These are phyloP conservation scores for Exophiala phaeomuriformis DNA, from an alignment of 2,329 filamentous ascomycete species.

Conservation along the genomic window DNA sequence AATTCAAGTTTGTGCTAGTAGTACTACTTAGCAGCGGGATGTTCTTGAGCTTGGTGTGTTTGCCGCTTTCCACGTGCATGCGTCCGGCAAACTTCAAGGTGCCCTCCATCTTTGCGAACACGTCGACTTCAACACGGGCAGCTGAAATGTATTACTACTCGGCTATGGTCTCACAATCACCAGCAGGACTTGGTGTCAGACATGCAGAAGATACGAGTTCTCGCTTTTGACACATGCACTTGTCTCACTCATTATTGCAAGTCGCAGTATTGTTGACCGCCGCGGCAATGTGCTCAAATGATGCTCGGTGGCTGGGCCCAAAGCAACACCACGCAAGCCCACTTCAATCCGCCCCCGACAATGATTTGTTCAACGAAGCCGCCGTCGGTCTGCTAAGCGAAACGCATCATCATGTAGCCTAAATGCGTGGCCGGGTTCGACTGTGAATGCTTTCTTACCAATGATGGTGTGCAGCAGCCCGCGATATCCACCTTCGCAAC, in stretches of 20 bases:
- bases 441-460: background rate
- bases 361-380: conserved; percentile 3
- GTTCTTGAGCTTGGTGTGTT: no score
- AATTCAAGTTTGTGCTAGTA: no score
- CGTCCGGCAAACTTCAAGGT: no score
- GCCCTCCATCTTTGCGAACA: background rate
- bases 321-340: background rate
- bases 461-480: background rate
- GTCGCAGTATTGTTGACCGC: background rate
- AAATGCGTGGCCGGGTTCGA: background rate
- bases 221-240: background rate
- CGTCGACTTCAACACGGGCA: background rate
- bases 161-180: background rate
- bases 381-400: conserved; percentile 1
- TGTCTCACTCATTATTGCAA: conserved; percentile 1
- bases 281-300: no score
- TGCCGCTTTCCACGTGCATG: no score
- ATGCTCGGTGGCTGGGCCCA: conserved; percentile 5
- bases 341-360: background rate
- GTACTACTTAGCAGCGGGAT: no score
- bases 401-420: background rate
- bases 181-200: background rate
- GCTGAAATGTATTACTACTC: background rate
- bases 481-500: background rate
- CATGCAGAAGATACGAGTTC: background rate